A percentile compares a stretch with the other conserved stretches of the same genome.
phyloP scores from a whole-genome alignment of 495 filamentous ascomycete species.

The Penicillium simplicissimum region DNA sequence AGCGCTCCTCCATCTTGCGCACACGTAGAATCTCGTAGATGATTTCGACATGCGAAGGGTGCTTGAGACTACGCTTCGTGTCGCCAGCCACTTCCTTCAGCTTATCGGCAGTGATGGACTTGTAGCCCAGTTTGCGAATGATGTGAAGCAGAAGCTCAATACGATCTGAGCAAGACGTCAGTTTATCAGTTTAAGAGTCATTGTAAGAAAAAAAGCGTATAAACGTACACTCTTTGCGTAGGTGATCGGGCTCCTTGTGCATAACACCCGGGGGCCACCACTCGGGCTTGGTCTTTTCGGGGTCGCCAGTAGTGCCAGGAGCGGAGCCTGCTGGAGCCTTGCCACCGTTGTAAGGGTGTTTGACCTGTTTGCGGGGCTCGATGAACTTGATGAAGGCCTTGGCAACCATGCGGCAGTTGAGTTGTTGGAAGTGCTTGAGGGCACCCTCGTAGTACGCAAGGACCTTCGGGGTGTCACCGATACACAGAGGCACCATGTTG shows the following conservation, averaged over 20 bases:
- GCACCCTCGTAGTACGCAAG: constrained; percentile 43
- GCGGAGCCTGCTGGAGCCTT: constrained; percentile 36
- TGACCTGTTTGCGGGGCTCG: constrained; percentile 79
- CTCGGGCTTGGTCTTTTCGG: constrained; percentile 62
- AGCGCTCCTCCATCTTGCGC: constrained; percentile 54
- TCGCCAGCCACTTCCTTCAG: constrained; percentile 46
- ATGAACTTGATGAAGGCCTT: constrained; percentile 82
- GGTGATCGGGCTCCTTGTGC: constrained; percentile 86
- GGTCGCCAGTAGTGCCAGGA: constrained; percentile 43
- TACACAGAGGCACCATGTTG: constrained; percentile 40
- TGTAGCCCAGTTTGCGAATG: constrained; percentile 41
- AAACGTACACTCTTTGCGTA: constrained; percentile 69
- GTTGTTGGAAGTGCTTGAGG: constrained; percentile 71
- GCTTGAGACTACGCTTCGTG: constrained; percentile 40
- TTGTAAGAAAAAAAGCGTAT: neutral
- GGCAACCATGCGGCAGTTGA: constrained; percentile 64
- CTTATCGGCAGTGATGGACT: constrained; percentile 42
- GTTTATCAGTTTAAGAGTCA: neutral
- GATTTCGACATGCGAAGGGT: constrained; percentile 40
- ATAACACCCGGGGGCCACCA: constrained; percentile 75
- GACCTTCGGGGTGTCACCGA: constrained; percentile 43
- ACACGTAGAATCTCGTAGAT: constrained; percentile 56
- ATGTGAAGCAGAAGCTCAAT: constrained; percentile 48
- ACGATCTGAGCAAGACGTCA: constrained; percentile 29
- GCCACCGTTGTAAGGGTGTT: constrained; percentile 64